Base-by-base conservation (phyloP, 495 filamentous ascomycete genomes). In the Penicillium flavigenum region DNA sequence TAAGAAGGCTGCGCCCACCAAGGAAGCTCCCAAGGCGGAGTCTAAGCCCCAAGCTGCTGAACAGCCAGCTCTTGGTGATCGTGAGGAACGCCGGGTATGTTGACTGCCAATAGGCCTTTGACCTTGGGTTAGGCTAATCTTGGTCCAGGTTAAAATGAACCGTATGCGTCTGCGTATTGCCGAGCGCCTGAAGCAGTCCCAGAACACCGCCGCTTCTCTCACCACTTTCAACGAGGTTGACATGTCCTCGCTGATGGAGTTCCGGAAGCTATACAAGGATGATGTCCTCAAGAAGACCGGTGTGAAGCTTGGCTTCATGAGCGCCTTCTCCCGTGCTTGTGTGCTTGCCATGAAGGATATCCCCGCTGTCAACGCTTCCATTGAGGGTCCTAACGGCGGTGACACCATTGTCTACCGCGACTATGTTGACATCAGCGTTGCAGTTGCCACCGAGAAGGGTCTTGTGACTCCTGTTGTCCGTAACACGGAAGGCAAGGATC, bases 141-240 rank as follows among this genome's bases (percentile, higher is more conserved):
- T 3, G 42, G 17, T 47, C 27, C 58, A 93, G 90, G 92, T 97
- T 63, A 98, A 98, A 81, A 98, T 98, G 94, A 98, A 98, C 79
- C 89, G 95, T 51, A 98, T 98, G 95, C 91, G 94, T 49, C 83
- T 98, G 44, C 86, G 94, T 20, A 98, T 98, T 60, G 90, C 94
- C 20, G 94, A 98, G 79, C 92, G 94, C 60, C 82, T 98, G 49
- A 98, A 98, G 83, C 94, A 98, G 69, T 97, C 93, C 16, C 94
- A 99, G 77, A 98, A 99, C 78, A 97, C 94, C 5, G 94, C 95
- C 51, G 94, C 94, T 34, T 96, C 94, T 16, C 77, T 99, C 50
- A 98, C 94, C 17, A 99, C 94, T 17, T 99, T 99, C 81, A 96
- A 99, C 72, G 94, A 99, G 73, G 94, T 99, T 48, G 95, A 99